phyloP scores from a whole-genome alignment of 495 filamentous ascomycete species.

The Daldinia childiae region DNA sequence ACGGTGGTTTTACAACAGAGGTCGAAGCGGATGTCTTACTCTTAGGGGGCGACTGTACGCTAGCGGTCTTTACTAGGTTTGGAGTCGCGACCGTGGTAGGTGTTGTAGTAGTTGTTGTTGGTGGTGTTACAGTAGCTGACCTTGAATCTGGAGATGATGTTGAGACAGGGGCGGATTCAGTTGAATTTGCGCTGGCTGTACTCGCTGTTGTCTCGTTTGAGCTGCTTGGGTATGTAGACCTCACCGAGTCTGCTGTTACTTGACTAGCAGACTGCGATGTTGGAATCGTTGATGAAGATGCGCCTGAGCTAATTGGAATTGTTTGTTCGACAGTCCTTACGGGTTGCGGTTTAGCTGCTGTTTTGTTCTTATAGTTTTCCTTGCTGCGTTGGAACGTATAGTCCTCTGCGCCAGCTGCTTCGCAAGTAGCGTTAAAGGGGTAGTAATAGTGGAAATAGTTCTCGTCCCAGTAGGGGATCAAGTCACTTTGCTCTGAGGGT shows the following conservation, averaged over 20 bases:
- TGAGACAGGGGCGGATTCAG: constrained; percentile 6
- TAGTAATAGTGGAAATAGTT: constrained; percentile 37
- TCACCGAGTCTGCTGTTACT: constrained; percentile 32
- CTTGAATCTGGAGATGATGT: constrained; percentile 27
- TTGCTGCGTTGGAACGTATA: not conserved
- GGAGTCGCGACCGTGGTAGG: constrained; percentile 32
- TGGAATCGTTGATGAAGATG: constrained; percentile 29
- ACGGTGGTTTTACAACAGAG: constrained; percentile 40
- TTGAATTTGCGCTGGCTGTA: constrained; percentile 18
- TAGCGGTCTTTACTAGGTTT: constrained; percentile 41
- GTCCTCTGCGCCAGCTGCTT: constrained; percentile 24
- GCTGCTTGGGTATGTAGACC: constrained; percentile 17
- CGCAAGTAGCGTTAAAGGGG: constrained; percentile 38
- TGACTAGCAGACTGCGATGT: constrained; percentile 30
- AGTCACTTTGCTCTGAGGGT: constrained; percentile 32
- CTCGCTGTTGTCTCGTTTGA: constrained; percentile 26
- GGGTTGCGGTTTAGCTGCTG: constrained; percentile 16
- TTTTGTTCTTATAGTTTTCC: constrained; percentile 6
- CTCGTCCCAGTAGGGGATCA: constrained; percentile 40
- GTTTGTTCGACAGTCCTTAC: constrained; percentile 18
- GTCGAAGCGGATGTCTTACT: constrained; percentile 37
- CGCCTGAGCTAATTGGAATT: constrained; percentile 17
- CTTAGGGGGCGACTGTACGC: constrained; percentile 27
- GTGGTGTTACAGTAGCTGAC: constrained; percentile 31
- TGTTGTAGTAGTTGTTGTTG: constrained; percentile 1